Base-by-base conservation (phyloP, 1,139 yeast genomes). In the Trichomonascaceae sp. region DNA sequence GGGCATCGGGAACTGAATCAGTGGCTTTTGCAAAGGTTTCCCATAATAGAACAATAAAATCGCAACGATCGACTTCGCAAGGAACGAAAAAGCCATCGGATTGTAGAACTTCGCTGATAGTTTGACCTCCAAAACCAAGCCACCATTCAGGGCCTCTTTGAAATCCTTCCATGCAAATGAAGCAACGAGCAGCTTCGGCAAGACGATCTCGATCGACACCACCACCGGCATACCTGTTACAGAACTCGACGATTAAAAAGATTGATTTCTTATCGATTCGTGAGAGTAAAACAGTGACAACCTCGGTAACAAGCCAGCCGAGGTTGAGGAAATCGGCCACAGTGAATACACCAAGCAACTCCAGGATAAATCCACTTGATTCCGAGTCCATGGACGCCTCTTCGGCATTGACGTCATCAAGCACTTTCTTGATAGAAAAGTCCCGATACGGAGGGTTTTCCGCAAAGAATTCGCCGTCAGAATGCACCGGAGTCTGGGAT, bases 31-130 rank as follows among this genome's bases (percentile, higher is more conserved):
- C 49, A 55, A 47, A 56, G 56, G 43, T 55, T 27, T 52, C 50
- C 47, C 60, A 61, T 8, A 61, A 52, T 1, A 48, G 45, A 15
- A 76, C 70, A 5, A 75, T 68, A 57, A 78, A 78, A 18, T 74
- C 59, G 47, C 80, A 77, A 51, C 84, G 65, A 49, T 77, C 81
- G 79, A 80, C 77, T 62, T 80, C 84, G 1, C 73, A 71, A 1
- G 79, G 79, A 4, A 78, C 78, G 61, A 74, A 79, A 57, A 80
- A 79, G 15, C 75, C 76, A 58, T 80, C 82, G 18, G 74, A 69
- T 0, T 76, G 74, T 5, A 79, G 69, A 4, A 78, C 76, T 24
- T 74, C 75, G 0, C 75, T 71, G 18, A 77, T 70, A 10, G 78
- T 65, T 1, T 68, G 61, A 0, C 64, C 64, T 0, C 82, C 81